Conservation (phyloP, 202 grass and related monocot species). For the Dendrocalamus latiflorus region DNA sequence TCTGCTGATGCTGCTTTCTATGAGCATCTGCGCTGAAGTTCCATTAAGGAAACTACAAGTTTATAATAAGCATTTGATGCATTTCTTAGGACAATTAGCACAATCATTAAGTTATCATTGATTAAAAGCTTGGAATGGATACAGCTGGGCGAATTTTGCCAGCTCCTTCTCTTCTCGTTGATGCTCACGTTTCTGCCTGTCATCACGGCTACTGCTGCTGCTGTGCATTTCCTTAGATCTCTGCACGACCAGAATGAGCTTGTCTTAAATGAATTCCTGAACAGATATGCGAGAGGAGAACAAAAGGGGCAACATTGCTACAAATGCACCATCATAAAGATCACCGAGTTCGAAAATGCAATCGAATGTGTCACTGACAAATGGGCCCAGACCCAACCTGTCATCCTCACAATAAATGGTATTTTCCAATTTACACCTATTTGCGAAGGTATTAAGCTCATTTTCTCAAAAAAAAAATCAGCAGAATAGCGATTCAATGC, state of each 20-base stretch:
- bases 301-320: no score
- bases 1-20: conserved; percentile 61
- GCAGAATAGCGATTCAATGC: neutral
- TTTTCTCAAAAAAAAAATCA: neutral
- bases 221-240: conserved; percentile 97
- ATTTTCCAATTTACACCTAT: no score
- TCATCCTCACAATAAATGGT: no score
- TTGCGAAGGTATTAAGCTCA: no score
- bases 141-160: conserved; percentile 92
- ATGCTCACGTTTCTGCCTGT: conserved; percentile 88
- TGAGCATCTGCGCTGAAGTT: conserved; percentile 72
- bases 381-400: no score
- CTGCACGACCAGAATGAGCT: conserved; percentile 24
- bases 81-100: neutral
- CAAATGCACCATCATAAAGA: no score
- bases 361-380: no score
- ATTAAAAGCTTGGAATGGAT: conserved; percentile 17
- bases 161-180: conserved; percentile 91
- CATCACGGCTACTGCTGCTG: conserved; percentile 59
- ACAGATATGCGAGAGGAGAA: neutral
- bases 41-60: conserved; percentile 40
- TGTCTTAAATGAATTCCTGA: neutral
- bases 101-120: neutral
- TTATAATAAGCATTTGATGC: neutral
- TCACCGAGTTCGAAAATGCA: no score